phyloP scores from a whole-genome alignment of 208 protist genomes.

The Phytomonas serpens region DNA sequence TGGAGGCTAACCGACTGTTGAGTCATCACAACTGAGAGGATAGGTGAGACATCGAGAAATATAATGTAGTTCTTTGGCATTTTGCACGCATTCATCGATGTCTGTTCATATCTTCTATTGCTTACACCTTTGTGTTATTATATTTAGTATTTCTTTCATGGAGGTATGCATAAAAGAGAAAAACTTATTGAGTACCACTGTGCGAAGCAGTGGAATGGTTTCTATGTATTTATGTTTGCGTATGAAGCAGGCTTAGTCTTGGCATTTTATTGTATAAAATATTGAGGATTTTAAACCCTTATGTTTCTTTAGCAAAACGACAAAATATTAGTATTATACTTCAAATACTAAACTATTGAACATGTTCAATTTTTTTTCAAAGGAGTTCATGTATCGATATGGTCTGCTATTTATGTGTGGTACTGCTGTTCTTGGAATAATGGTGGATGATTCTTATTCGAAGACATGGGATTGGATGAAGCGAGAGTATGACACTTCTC shows the following conservation, averaged over 20 bases:
- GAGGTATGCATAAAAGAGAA: slow-evolving; percentile 10
- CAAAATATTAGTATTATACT: neutral
- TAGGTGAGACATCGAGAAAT: neutral
- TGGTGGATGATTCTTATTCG: slow-evolving; percentile 30
- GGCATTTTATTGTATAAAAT: neutral
- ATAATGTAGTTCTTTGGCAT: neutral
- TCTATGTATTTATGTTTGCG: neutral
- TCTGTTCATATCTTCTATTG: neutral
- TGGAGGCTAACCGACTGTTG: slow-evolving; percentile 64
- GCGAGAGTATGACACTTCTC: slow-evolving; percentile 23
- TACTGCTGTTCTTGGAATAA: slow-evolving; percentile 32
- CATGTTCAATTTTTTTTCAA: slow-evolving; percentile 35
- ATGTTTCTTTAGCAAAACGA: neutral
- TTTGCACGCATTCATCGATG: neutral
- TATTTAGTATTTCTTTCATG: slow-evolving; percentile 9
- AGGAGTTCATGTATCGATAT: slow-evolving; percentile 52
- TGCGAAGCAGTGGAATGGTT: neutral
- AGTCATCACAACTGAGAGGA: slow-evolving; percentile 14
- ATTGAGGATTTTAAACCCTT: neutral
- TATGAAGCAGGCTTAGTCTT: slow-evolving; percentile 1
- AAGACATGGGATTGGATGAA: slow-evolving; percentile 73
- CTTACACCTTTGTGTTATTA: neutral
- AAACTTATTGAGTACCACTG: neutral
- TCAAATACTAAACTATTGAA: slow-evolving; percentile 14
- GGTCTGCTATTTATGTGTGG: slow-evolving; percentile 76